Base-by-base conservation (phyloP, 2,329 filamentous ascomycete genomes). In the Lachnellula hyalina region DNA sequence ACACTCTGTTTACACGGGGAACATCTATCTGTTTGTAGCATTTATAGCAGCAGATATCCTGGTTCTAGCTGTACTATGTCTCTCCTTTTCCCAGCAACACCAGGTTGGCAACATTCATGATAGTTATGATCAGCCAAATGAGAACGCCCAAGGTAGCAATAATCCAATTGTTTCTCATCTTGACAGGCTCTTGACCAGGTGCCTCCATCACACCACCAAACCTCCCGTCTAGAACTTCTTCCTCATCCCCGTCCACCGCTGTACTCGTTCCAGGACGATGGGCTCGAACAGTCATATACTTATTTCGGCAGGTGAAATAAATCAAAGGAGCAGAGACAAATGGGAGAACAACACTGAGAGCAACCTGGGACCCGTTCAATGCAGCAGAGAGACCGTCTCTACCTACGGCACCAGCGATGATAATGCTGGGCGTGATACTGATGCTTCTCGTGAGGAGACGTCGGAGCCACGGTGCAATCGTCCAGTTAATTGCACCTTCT, bases 321-420 rank as follows among this genome's bases (percentile, higher is more conserved):
- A 96, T 86, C 34, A 96, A 74, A 1, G 90, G 90, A 1, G 89
- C 88, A 1, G 82, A 84, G n/a, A 93, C 82, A 67, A 96, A 92
- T 0, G 90, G 90, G 50, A 96, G 70, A 12, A 91, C 87, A 11
- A 92, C 80, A 63, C 85, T 90, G 14, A 96, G 76, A 0, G 82
- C 87, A 6, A 95, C 89, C 70, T 96, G 90, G 3, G 80, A 86
- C 0, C 81, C 90, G 28, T 87, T 89, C 32, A 96, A 74, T 0
- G 90, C 88, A 5, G 79, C 78, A 45, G 84, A 83, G 4, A 96
- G 75, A 0, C 89, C 90, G 0, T 82, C 70, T 21, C 82, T 80
- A 0, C 90, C 90, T 0, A 94, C 83, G 0, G 89, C 86, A 0
- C 81, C 90, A 0, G 90, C 90, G 57, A 96, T 90, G 66, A 94